Percentiles rank a stretch among this genome's conserved stretches.
phyloP scores from a whole-genome alignment of 140 eudicot genomes.

The Senecio squalidus region DNA sequence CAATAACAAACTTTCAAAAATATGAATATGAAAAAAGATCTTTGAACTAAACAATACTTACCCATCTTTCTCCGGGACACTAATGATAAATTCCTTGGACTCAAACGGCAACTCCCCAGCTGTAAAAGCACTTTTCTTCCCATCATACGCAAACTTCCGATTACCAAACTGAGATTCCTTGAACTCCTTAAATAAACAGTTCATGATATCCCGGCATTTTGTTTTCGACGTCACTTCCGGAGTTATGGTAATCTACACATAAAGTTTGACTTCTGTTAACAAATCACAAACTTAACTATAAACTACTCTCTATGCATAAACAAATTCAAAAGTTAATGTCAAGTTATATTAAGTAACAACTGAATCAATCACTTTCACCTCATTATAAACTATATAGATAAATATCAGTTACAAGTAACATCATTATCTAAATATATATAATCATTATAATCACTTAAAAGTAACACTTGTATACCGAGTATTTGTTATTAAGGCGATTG shows the following conservation, averaged over 20 bases:
- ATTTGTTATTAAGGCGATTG: too few species aligned
- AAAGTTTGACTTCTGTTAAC: neutral
- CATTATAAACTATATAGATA: too few species aligned
- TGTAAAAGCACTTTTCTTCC: conserved; percentile 53
- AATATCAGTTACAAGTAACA: too few species aligned
- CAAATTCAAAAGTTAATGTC: too few species aligned
- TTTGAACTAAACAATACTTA: neutral
- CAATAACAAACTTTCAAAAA: neutral
- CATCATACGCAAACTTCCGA: conserved; percentile 61
- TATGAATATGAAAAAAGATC: neutral
- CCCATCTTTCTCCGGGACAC: conserved; percentile 28
- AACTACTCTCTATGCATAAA: neutral
- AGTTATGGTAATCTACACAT: conserved; percentile 42
- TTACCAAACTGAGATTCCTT: conserved; percentile 37
- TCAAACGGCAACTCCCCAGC: conserved; percentile 57
- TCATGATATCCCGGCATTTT: conserved; percentile 43
- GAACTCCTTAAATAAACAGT: conserved; percentile 11
- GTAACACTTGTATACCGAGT: too few species aligned
- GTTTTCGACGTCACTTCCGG: conserved; percentile 59
- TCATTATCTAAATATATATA: too few species aligned
- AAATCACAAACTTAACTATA: neutral
- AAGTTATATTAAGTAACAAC: too few species aligned
- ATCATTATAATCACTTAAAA: too few species aligned
- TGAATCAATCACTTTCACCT: too few species aligned
- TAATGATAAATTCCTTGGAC: conserved; percentile 54